Conservation (phyloP, 805 yeast species). For the Alloascoidea africana region DNA sequence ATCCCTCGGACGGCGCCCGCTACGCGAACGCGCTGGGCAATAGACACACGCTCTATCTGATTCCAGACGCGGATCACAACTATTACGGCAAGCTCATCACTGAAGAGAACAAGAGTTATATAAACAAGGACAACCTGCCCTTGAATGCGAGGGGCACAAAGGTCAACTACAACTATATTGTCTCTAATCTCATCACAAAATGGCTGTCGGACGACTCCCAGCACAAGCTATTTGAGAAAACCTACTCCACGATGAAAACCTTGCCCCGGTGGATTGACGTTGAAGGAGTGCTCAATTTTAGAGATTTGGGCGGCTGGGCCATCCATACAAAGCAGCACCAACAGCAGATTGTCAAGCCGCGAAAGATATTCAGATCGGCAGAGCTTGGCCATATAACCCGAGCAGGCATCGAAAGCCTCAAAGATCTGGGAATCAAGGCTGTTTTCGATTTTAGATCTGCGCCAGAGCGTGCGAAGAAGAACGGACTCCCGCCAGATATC, state of each 20-base stretch:
- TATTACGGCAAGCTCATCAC: slow-evolving; percentile 40
- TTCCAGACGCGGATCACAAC: slow-evolving; percentile 70
- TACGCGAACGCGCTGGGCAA: slow-evolving; percentile 40
- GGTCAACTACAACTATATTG: slow-evolving; percentile 45
- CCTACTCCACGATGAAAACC: slow-evolving; percentile 21
- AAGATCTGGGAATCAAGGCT: slow-evolving; percentile 29
- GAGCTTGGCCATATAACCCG: slow-evolving; percentile 35
- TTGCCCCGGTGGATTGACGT: slow-evolving; percentile 42
- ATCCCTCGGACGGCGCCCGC: slow-evolving; percentile 40
- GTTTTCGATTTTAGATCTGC: slow-evolving; percentile 57
- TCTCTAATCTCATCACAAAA: slow-evolving; percentile 30
- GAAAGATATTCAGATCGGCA: slow-evolving; percentile 49
- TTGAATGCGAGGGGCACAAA: slow-evolving; percentile 14
- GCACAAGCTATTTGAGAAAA: slow-evolving; percentile 31
- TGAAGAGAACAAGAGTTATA: slow-evolving; percentile 17
- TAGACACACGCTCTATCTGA: slow-evolving; percentile 40
- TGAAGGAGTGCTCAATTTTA: slow-evolving; percentile 56
- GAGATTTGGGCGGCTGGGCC: slow-evolving; percentile 71
- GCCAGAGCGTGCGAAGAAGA: slow-evolving; percentile 28
- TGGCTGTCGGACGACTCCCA: slow-evolving; percentile 32
- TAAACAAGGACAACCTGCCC: slow-evolving; percentile 27
- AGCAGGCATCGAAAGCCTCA: slow-evolving; percentile 27
- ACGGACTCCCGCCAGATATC: slow-evolving; percentile 17
- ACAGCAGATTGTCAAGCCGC: slow-evolving; percentile 30
- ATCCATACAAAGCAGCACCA: slow-evolving; percentile 13